phyloP scores from a whole-genome alignment of 768 basidiomycete species.

The Pisolithus microcarpus region DNA sequence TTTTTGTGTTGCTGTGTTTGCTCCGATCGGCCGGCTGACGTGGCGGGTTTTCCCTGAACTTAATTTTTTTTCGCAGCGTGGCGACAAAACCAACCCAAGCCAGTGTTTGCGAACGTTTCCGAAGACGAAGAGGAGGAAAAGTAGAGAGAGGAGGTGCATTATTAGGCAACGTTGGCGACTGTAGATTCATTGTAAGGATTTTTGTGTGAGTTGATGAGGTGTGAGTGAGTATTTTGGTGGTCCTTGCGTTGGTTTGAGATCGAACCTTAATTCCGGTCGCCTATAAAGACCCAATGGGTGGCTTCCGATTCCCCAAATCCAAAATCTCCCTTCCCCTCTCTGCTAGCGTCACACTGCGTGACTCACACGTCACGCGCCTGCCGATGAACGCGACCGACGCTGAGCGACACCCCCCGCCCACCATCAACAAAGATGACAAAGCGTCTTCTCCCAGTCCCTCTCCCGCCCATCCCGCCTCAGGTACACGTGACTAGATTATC shows the following conservation, averaged over 20 bases:
- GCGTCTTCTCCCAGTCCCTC: constrained; percentile 10
- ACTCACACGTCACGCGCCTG: constrained; percentile 60
- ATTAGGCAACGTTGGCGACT: constrained; percentile 2
- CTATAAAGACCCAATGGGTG: constrained; percentile 80
- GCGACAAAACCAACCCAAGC: constrained; percentile 77
- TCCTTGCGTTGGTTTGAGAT: constrained; percentile 68
- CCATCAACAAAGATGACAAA: constrained; percentile 25
- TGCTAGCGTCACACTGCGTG: constrained; percentile 51
- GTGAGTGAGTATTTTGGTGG: constrained; percentile 41
- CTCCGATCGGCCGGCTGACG: constrained; percentile 43
- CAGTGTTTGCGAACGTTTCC: constrained; percentile 66
- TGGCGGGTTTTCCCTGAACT: constrained; percentile 35
- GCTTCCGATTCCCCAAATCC: constrained; percentile 60
- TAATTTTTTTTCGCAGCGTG: constrained; percentile 60
- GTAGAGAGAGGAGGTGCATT: constrained; percentile 29
- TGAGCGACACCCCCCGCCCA: constrained; percentile 24
- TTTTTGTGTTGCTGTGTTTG: constrained; percentile 26
- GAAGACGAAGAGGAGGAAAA: constrained; percentile 53
- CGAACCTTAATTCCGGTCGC: constrained; percentile 76
- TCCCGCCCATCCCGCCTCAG: constrained; percentile 26
- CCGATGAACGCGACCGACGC: constrained; percentile 50
- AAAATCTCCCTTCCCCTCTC: constrained; percentile 46
- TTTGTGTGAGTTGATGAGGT: constrained; percentile 19
- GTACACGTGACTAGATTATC: constrained; percentile 33
- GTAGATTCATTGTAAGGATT: constrained; percentile 6